Conservation (phyloP, 192 early-diverging fungal species). For the Coemansia sp. region DNA sequence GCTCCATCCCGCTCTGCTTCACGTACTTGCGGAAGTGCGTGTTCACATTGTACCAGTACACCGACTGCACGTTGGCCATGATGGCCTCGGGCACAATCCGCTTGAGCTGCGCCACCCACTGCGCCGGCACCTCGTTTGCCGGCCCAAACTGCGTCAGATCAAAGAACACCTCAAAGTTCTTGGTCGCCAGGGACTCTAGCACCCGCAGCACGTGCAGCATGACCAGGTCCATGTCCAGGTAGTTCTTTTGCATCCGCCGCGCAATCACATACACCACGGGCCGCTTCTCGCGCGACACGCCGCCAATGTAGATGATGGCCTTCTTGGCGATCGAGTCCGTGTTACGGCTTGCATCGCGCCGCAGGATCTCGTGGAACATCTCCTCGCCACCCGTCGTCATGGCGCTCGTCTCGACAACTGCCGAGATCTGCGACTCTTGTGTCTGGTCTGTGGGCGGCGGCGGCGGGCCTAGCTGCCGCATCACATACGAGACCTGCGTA, state of each 20-base stretch:
- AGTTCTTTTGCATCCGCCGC: slow-evolving; percentile 65
- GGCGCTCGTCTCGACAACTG: slow-evolving; percentile 13
- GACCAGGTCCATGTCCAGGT: slow-evolving; percentile 78
- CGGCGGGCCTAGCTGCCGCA: slow-evolving; percentile 84
- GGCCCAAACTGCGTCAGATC: slow-evolving; percentile 75
- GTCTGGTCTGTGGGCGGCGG: slow-evolving; percentile 50
- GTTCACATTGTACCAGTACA: slow-evolving; percentile 84
- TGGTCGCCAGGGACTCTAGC: slow-evolving; percentile 62
- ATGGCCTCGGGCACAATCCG: slow-evolving; percentile 67
- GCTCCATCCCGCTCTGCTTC: slow-evolving; percentile 39
- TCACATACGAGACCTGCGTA: slow-evolving; percentile 73
- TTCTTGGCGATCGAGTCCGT: slow-evolving; percentile 64
- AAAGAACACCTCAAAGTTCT: slow-evolving; percentile 73
- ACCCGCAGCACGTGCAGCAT: slow-evolving; percentile 67
- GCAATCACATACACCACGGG: slow-evolving; percentile 84
- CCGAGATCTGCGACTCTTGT: slow-evolving; percentile 22
- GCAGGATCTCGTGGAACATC: slow-evolving; percentile 63
- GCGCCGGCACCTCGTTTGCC: slow-evolving; percentile 72
- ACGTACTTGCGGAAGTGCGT: slow-evolving; percentile 66
- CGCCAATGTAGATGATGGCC: slow-evolving; percentile 77
- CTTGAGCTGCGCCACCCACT: slow-evolving; percentile 68
- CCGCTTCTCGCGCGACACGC: slow-evolving; percentile 65
- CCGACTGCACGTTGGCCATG: slow-evolving; percentile 54
- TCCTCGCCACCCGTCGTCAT: slow-evolving; percentile 18
- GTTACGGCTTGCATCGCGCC: slow-evolving; percentile 58